Evolutionary conservation across 2,329 filamentous ascomycete species (phyloP), one percentile per base, ranked within the genome.

Genomic region (Cladophialophora exuberans): DNA sequence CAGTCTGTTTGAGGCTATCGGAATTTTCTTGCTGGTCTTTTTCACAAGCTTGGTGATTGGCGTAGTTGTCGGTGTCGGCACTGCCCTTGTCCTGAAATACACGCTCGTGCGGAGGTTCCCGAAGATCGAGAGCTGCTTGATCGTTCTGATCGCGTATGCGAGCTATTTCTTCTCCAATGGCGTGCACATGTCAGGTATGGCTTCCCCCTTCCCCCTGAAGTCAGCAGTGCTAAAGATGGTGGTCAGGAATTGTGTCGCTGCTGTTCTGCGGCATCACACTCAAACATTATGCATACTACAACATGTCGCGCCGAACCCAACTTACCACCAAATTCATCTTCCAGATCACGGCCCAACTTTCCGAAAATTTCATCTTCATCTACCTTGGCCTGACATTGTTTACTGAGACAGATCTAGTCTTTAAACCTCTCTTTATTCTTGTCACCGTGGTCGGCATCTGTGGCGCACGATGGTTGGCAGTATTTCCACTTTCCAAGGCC

Each of bases 321-420:
- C 85, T 99, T 60, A 96, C 94, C 13, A 99, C 94, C 48, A 99
- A 99, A 72, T 99, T 96, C 74, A 82, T 97, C 54, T 99, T 99
- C 76, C 90, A 96, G 71, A 87, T 96, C 59, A 86, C 95, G 65
- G 90, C 94, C 3, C 94, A 99, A 72, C 76, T 99, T 41, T 96
- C 93, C 0, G 94, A 99, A 75, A 99, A 99, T 73, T 99, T 99
- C 70, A 99, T 99, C 73, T 99, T 99, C 77, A 99, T 99, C 72
- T 99, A 99, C 69, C 84, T 99, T 0, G 94, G 94, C 4, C 79
- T 99, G 2, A 95, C 94, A 0, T 81, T 99, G 23, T 97, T 99
- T 71, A 97, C 94, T 2, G 92, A 97, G 66, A 86, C 85, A 48
- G 84, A 89, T 45, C 80, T 97, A 20, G 85, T 90, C 56, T 99